Base-by-base conservation (phyloP, 2,329 filamentous ascomycete genomes). In the Aspergillus tanneri region DNA sequence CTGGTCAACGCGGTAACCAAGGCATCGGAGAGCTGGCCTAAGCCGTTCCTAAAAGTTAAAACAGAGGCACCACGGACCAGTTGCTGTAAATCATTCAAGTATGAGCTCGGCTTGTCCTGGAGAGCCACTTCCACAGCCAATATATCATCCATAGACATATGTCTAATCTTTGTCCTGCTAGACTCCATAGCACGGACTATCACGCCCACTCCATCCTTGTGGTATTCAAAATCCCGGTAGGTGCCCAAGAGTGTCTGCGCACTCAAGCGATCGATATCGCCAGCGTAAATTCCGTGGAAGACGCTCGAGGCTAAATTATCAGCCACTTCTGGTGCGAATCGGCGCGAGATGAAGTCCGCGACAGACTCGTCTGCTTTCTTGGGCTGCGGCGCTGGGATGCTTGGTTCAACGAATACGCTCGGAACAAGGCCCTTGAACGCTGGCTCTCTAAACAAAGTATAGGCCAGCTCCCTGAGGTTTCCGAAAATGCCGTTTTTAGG, bases 251-350 rank as follows among this genome's bases (percentile, higher is more conserved):
- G 73, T 42, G 82, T 83, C 58, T 82, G 83, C 39, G 82, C 83
- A 68, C 90, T 96, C 42, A 97, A 75, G 63, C 86, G 79, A 66
- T 88, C 83, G 39, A 95, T 82, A 69, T 96, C 88, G 4, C 93
- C 93, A 18, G 91, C 93, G 68, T 95, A 96, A 49, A 97, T 90
- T 34, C 93, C 93, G 68, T 97, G 93, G 44, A 90, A 70, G 2
- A 83, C 64, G 1, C 85, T 90, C 4, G 90, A 96, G 5, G 83
- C 70, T 14, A 96, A 45, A 59, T 95, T 91, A 57, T 93, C 78
- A 11, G 83, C 82, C 5, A 87, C 55, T 25, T 74, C 67, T 18
- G 76, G 72, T 35, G 77, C 76, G 12, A 85, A 66, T 6, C 82
- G 69, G 23, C 82, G 73, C 2, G 72, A 68, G 6, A 90, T 65